Evolutionary conservation across 1,284 basidiomycete genomes (phyloP).

Genomic region (Tilletia caries): DNA sequence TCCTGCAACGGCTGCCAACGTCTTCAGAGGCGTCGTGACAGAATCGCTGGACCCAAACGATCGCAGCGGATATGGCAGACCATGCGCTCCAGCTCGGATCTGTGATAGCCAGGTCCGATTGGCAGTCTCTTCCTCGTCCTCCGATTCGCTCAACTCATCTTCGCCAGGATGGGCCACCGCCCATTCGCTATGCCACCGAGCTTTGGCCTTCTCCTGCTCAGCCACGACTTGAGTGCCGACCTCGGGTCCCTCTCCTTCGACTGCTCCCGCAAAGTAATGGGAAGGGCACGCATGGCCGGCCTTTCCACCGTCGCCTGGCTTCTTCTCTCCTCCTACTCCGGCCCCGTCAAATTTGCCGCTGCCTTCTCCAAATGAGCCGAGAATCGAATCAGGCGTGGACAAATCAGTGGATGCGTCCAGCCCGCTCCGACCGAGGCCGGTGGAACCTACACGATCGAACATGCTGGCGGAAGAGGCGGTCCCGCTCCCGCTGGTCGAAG

Average conservation of each 20-base stretch:
- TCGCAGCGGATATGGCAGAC: not conserved
- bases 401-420: not conserved
- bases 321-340: too few species aligned
- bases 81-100: not conserved
- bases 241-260: too few species aligned
- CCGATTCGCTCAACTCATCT: not conserved
- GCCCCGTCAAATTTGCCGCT: too few species aligned
- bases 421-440: not conserved
- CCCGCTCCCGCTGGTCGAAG: constrained; percentile 1
- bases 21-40: not conserved
- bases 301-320: too few species aligned
- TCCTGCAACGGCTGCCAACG: not conserved
- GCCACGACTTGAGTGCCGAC: too few species aligned
- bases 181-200: not conserved
- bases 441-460: not conserved
- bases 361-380: too few species aligned
- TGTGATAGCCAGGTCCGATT: not conserved
- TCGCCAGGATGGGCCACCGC: not conserved
- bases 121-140: not conserved
- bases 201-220: not conserved
- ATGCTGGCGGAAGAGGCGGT: not conserved
- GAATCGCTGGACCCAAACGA: constrained; percentile 4
- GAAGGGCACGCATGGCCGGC: too few species aligned
- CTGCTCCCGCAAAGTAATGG: too few species aligned
- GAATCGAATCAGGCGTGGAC: too few species aligned